phyloP scores from a whole-genome alignment of 805 yeast species.

The Saccharomycopsis sp. region DNA sequence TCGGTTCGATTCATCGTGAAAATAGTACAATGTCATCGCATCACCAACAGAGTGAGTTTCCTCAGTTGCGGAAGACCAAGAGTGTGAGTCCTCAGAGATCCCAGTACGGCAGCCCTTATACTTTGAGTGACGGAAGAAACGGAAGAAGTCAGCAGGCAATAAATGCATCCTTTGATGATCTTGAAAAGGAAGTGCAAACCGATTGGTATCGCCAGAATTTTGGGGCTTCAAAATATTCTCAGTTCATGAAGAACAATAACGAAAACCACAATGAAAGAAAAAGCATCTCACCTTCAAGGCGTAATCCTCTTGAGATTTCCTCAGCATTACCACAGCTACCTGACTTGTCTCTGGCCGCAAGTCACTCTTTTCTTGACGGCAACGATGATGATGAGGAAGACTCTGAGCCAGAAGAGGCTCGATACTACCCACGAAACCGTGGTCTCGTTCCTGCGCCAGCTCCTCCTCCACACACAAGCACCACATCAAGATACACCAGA shows the following conservation, averaged over 20 bases:
- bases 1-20: background rate
- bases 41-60: background rate
- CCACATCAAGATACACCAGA: background rate
- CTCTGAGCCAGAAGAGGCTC: background rate
- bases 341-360: background rate
- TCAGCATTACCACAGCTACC: constrained; percentile 11
- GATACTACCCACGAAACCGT: background rate
- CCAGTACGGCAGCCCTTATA: background rate
- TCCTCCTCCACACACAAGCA: constrained; percentile 1
- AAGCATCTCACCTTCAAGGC: background rate
- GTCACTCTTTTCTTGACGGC: background rate
- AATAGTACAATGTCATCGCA: background rate
- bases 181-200: constrained; percentile 31
- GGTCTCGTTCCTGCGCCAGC: background rate
- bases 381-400: background rate
- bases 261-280: background rate
- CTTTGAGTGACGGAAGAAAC: background rate
- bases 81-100: background rate
- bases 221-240: constrained; percentile 14
- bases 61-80: background rate
- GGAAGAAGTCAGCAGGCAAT: constrained; percentile 7
- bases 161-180: constrained; percentile 27
- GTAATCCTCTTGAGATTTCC: constrained; percentile 7
- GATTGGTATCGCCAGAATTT: constrained; percentile 24
- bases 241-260: constrained; percentile 5